Conservation (phyloP, 2,329 filamentous ascomycete species). For the Xylariales sp. region DNA sequence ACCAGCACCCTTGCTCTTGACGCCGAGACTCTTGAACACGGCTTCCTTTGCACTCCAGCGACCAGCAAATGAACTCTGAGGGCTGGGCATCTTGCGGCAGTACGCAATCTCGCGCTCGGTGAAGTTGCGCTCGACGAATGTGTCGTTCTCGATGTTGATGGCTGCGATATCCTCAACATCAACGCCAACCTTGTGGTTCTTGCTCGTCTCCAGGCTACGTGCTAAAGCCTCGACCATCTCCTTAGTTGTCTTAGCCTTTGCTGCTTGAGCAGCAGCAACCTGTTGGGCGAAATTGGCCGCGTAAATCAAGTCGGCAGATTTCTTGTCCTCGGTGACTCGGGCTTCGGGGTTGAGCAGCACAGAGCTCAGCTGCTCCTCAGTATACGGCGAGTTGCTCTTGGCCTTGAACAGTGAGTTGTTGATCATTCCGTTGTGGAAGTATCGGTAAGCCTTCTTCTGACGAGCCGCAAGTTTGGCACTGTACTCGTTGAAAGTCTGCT, state of each 20-base stretch:
- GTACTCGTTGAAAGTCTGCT: constrained; percentile 77
- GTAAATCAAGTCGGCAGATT: constrained; percentile 74
- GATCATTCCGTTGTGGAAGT: constrained; percentile 97
- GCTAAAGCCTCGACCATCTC: constrained; percentile 76
- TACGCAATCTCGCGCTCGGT: constrained; percentile 80
- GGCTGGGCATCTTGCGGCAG: constrained; percentile 73
- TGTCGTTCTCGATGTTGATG: constrained; percentile 91
- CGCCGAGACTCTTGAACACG: constrained; percentile 94
- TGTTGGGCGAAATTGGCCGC: constrained; percentile 65
- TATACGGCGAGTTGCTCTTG: constrained; percentile 88
- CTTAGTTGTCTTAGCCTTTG: constrained; percentile 58
- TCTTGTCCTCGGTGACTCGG: constrained; percentile 81
- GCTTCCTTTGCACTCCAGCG: constrained; percentile 98
- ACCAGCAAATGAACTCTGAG: constrained; percentile 88
- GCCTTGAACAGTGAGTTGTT: constrained; percentile 98
- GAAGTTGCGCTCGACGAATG: constrained; percentile 93
- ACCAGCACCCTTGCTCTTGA: constrained; percentile 80
- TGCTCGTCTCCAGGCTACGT: constrained; percentile 43
- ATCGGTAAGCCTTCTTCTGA: constrained; percentile 98
- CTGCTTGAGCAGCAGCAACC: constrained; percentile 42
- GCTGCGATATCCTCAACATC: constrained; percentile 87
- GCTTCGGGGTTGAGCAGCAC: constrained; percentile 94
- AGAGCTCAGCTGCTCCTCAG: constrained; percentile 76
- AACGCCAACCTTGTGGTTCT: constrained; percentile 79
- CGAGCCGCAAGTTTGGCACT: constrained; percentile 82